Conservation (phyloP, 2,329 filamentous ascomycete genomes). For the Phoma sp. region DNA sequence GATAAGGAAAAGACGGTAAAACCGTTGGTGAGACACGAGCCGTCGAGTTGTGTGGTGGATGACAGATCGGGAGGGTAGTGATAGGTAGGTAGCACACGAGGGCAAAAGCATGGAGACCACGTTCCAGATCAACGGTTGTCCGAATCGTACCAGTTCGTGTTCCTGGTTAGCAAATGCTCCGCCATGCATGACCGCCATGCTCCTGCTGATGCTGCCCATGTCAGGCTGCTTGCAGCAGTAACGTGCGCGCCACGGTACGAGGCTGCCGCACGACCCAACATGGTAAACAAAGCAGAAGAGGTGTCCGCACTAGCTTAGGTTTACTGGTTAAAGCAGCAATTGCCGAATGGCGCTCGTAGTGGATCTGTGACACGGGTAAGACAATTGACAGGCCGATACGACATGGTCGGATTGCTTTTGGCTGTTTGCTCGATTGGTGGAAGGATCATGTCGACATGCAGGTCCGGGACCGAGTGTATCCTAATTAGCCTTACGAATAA, state of each 20-base stretch:
- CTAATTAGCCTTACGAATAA: too few species aligned
- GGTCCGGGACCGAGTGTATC: too few species aligned
- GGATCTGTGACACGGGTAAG: background rate
- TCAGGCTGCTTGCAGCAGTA: background rate
- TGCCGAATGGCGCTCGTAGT: background rate
- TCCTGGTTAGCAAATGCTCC: background rate
- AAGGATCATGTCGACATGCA: background rate
- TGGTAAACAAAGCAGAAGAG: background rate
- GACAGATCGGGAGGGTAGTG: background rate
- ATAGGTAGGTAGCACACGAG: background rate
- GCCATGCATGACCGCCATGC: background rate
- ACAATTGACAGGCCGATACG: background rate
- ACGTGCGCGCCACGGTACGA: background rate
- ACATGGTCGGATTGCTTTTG: background rate
- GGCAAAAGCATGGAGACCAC: background rate
- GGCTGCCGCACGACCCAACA: background rate
- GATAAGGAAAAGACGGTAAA: slow-evolving; percentile 1
- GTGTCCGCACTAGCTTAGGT: too few species aligned
- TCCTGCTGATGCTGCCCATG: background rate
- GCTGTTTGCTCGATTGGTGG: background rate
- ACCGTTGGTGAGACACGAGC: slow-evolving; percentile 1
- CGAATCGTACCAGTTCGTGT: background rate
- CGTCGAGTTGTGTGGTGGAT: background rate
- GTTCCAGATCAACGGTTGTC: background rate
- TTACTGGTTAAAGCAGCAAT: background rate